Evolutionary conservation across 2,329 filamentous ascomycete species (phyloP).

Genomic region (Penicillium sp.): DNA sequence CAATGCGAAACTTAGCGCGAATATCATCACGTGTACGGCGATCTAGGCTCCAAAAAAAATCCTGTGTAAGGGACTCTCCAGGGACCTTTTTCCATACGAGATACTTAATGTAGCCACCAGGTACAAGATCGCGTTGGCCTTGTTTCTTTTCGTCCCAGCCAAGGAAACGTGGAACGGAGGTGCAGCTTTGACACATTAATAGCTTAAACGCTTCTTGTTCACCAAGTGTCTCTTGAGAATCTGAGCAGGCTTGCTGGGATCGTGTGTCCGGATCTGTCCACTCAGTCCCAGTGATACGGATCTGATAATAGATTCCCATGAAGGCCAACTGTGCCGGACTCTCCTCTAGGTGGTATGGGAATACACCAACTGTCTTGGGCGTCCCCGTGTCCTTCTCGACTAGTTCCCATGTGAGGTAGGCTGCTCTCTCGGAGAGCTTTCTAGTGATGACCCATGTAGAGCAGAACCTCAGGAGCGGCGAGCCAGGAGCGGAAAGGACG

Average conservation of each 20-base stretch:
- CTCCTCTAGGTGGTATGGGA: conserved; percentile 12
- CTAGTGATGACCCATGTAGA: conserved; percentile 12
- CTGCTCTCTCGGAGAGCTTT: conserved; percentile 13
- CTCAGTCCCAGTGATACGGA: not conserved
- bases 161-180: conserved; percentile 19
- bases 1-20: conserved; percentile 18
- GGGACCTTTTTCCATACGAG: conserved; percentile 23
- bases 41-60: conserved; percentile 22
- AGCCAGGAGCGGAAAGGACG: not conserved
- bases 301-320: not conserved
- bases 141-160: conserved; percentile 16
- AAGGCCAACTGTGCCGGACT: conserved; percentile 9
- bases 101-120: conserved; percentile 19
- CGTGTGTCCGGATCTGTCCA: not conserved
- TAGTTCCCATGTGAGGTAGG: conserved; percentile 7
- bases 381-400: conserved; percentile 10
- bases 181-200: conserved; percentile 15
- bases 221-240: conserved; percentile 13
- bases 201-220: conserved; percentile 17
- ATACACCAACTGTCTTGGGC: conserved; percentile 16
- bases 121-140: conserved; percentile 17
- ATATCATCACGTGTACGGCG: conserved; percentile 12
- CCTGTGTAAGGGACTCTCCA: conserved; percentile 14
- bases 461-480: not conserved
- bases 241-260: not conserved